A percentile compares a stretch with the other conserved stretches of the same genome.
These are phyloP conservation scores for Phoenix roebelenii DNA, from an alignment of 176 grass and related monocot genomes.

Conservation along the genomic window DNA sequence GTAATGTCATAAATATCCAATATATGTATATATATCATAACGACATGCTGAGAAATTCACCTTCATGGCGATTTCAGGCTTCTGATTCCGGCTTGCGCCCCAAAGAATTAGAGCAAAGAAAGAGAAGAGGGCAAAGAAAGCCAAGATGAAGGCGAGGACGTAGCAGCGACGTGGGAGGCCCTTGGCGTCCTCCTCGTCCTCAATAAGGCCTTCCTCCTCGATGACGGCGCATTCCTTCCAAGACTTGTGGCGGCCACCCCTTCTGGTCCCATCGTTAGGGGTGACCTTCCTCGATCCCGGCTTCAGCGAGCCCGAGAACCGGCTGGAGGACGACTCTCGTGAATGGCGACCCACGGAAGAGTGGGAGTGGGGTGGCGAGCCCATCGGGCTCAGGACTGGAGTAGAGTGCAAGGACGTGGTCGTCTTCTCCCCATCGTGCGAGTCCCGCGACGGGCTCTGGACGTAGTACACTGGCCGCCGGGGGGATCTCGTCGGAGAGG, in stretches of 20 bases:
- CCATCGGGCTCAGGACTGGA: slow-evolving; percentile 19
- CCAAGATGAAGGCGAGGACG: slow-evolving; percentile 34
- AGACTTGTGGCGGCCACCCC: slow-evolving; percentile 8
- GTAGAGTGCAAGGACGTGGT: slow-evolving; percentile 59
- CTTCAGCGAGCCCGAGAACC: slow-evolving; percentile 46
- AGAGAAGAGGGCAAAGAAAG: slow-evolving; percentile 75
- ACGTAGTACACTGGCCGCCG: slow-evolving; percentile 67
- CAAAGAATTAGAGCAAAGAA: slow-evolving; percentile 92
- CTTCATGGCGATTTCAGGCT: slow-evolving; percentile 48
- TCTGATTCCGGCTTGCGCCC: slow-evolving; percentile 69
- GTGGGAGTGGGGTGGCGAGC: slow-evolving; percentile 49
- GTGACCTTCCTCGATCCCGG: slow-evolving; percentile 8
- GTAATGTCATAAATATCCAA: no score
- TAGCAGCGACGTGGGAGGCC: slow-evolving; percentile 40
- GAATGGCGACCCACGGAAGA: slow-evolving; percentile 27
- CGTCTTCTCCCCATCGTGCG: slow-evolving; percentile 56
- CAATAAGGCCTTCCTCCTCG: slow-evolving; percentile 74
- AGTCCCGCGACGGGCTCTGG: slow-evolving; percentile 56
- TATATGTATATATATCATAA: neutral
- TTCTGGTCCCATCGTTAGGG: slow-evolving; percentile 2
- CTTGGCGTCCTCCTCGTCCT: slow-evolving; percentile 24
- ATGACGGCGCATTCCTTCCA: slow-evolving; percentile 31
- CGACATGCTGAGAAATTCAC: slow-evolving; percentile 9
- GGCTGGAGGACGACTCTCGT: slow-evolving; percentile 55
- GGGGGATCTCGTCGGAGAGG: slow-evolving; percentile 25